A percentile compares a stretch with the other conserved stretches of the same genome.
Evolutionary conservation across 2,329 filamentous ascomycete species (phyloP).

Genomic region (Triangularia verruculosa): DNA sequence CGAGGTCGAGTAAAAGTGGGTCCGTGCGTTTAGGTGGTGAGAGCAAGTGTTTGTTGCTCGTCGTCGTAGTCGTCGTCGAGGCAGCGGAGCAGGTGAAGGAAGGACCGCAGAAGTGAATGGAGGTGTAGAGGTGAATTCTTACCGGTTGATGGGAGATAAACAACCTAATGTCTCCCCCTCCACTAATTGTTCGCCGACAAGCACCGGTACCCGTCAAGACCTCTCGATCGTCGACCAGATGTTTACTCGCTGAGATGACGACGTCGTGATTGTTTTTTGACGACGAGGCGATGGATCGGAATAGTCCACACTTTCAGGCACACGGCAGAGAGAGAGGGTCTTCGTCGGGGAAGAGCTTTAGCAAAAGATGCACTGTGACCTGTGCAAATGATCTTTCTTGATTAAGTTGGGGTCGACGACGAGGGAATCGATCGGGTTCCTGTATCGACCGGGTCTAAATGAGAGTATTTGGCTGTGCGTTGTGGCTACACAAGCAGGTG

Average conservation of each 20-base stretch:
- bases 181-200: conserved; percentile 37
- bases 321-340: conserved; percentile 2
- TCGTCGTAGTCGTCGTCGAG: not conserved
- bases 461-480: conserved; percentile 6
- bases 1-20: not conserved
- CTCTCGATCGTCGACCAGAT: conserved; percentile 29
- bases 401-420: conserved; percentile 6
- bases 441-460: conserved; percentile 9
- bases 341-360: not conserved
- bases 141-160: conserved; percentile 82
- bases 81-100: not conserved
- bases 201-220: conserved; percentile 31
- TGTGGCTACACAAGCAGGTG: not conserved
- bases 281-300: not conserved
- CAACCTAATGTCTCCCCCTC: conserved; percentile 96
- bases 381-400: conserved; percentile 10
- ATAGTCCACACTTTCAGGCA: conserved; percentile 7
- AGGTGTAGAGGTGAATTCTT: conserved; percentile 45
- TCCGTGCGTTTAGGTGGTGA: not conserved
- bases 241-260: conserved; percentile 21
- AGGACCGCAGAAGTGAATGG: not conserved
- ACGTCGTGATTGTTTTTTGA: conserved; percentile 11
- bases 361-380: conserved; percentile 8
- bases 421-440: conserved; percentile 8
- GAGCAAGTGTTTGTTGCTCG: not conserved